Percentiles rank a stretch among this genome's conserved stretches.
phyloP scores from a whole-genome alignment of 2,329 filamentous ascomycete species.

The Curvularia spicifera region DNA sequence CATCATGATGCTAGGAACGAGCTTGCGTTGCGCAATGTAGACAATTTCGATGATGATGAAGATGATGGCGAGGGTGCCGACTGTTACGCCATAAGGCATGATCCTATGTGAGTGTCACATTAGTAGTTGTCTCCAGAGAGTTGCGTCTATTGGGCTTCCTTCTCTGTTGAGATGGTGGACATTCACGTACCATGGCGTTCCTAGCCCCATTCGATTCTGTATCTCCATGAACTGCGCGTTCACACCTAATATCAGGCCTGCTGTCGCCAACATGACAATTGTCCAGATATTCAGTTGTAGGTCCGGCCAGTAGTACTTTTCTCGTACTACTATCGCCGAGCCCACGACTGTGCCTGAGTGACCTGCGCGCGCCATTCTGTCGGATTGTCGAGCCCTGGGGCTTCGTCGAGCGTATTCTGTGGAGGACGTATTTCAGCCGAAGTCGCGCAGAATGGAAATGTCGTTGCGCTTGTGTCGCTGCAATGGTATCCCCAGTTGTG shows the following conservation, averaged over 20 bases:
- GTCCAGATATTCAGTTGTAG: constrained; percentile 70
- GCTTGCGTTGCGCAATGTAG: constrained; percentile 61
- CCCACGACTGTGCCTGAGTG: constrained; percentile 45
- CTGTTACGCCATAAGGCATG: constrained; percentile 68
- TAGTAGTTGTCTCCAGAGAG: constrained; percentile 6
- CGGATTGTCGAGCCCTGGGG: constrained; percentile 6
- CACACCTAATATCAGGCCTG: constrained; percentile 64
- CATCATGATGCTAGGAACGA: constrained; percentile 66
- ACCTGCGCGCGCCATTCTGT: constrained; percentile 46
- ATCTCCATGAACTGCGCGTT: constrained; percentile 66
- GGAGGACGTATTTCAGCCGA: neutral
- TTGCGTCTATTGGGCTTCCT: neutral
- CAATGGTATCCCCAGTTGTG: neutral
- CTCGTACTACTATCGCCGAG: constrained; percentile 53
- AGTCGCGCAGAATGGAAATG: neutral
- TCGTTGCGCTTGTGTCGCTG: constrained; percentile 2
- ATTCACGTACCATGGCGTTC: constrained; percentile 65
- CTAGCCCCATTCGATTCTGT: constrained; percentile 61
- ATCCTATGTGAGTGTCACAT: constrained; percentile 55
- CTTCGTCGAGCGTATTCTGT: constrained; percentile 1
- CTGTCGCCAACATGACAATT: constrained; percentile 65
- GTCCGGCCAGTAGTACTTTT: constrained; percentile 69
- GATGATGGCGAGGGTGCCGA: constrained; percentile 62
- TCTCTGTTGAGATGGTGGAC: neutral
- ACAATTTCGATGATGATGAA: constrained; percentile 66